These are phyloP conservation scores for Cladosporium sp. DNA, from an alignment of 2,329 filamentous ascomycete species.

Conservation along the genomic window DNA sequence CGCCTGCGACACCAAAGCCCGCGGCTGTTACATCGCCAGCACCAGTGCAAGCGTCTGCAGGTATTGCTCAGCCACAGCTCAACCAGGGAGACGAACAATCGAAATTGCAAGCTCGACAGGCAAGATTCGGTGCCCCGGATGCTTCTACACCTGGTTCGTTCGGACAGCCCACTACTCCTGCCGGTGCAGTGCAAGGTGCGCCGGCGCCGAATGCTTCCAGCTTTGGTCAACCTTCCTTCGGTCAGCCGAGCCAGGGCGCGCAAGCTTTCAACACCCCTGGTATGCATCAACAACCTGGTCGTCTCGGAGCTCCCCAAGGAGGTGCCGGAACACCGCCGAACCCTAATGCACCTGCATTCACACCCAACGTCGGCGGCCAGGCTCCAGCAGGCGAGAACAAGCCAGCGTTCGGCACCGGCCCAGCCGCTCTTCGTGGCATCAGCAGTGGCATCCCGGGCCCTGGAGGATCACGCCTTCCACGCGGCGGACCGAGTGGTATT, in stretches of 20 bases:
- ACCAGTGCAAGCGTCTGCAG: slow-evolving; percentile 6
- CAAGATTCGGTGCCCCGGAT: slow-evolving; percentile 27
- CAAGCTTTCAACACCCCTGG: slow-evolving; percentile 6
- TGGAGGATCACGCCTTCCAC: slow-evolving; percentile 29
- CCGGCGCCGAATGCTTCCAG: slow-evolving; percentile 17
- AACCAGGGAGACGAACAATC: slow-evolving; percentile 22
- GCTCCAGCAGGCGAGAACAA: slow-evolving; percentile 18
- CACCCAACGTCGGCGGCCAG: slow-evolving; percentile 15
- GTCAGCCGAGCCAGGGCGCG: slow-evolving; percentile 8
- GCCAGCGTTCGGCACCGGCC: slow-evolving; percentile 26
- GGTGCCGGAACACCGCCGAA: slow-evolving; percentile 21
- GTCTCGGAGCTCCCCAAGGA: slow-evolving; percentile 14
- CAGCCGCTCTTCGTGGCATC: slow-evolving; percentile 24
- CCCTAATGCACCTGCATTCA: slow-evolving; percentile 24
- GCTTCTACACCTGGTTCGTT: slow-evolving; percentile 20
- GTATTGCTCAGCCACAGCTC: slow-evolving; percentile 15
- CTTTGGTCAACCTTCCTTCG: slow-evolving; percentile 9
- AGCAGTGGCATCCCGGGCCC: slow-evolving; percentile 26
- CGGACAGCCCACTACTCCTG: slow-evolving; percentile 23
- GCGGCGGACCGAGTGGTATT: slow-evolving; percentile 26
- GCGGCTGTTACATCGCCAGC: slow-evolving; percentile 14
- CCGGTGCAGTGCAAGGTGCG: neutral
- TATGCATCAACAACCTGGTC: slow-evolving; percentile 9
- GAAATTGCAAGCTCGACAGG: slow-evolving; percentile 27
- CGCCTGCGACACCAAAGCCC: slow-evolving; percentile 22